Evolutionary conservation across 148 eudicot genomes (phyloP).

Genomic region (Diospyros kaki): DNA sequence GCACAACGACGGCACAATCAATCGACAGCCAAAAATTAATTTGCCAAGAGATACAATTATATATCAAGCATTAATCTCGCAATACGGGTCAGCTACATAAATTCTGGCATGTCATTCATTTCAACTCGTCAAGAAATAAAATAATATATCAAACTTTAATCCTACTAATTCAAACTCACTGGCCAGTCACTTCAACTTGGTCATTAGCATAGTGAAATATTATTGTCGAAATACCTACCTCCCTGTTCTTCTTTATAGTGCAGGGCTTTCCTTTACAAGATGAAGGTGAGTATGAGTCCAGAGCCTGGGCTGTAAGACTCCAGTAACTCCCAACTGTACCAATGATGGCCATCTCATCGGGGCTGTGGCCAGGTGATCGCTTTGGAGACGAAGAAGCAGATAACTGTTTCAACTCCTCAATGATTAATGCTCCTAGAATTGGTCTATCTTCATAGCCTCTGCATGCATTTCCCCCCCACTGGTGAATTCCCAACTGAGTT

Average conservation of each 20-base stretch:
- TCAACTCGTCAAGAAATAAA: too few relatives aligned
- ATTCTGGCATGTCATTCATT: too few relatives aligned
- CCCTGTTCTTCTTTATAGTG: constrained; percentile 22
- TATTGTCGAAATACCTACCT: constrained; percentile 15
- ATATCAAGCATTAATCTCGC: too few relatives aligned
- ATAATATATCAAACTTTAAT: too few relatives aligned
- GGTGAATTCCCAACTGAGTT: constrained; percentile 43
- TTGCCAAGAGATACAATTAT: too few relatives aligned
- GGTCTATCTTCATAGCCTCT: constrained; percentile 49
- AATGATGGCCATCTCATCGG: constrained; percentile 49
- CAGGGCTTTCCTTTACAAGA: too few relatives aligned
- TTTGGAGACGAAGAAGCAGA: constrained; percentile 41
- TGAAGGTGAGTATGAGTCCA: constrained; percentile 11
- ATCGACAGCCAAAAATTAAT: too few relatives aligned
- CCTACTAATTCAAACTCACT: too few relatives aligned
- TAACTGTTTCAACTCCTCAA: constrained; percentile 39
- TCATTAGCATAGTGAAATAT: too few relatives aligned
- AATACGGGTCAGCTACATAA: too few relatives aligned
- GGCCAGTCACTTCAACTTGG: too few relatives aligned
- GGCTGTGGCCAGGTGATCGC: constrained; percentile 35
- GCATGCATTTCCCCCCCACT: constrained; percentile 22
- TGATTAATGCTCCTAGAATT: constrained; percentile 49
- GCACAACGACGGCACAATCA: too few relatives aligned
- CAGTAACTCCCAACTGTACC: constrained; percentile 74
- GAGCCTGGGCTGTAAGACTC: constrained; percentile 40